phyloP scores from a whole-genome alignment of 768 basidiomycete genomes.

The Postia placenta region DNA sequence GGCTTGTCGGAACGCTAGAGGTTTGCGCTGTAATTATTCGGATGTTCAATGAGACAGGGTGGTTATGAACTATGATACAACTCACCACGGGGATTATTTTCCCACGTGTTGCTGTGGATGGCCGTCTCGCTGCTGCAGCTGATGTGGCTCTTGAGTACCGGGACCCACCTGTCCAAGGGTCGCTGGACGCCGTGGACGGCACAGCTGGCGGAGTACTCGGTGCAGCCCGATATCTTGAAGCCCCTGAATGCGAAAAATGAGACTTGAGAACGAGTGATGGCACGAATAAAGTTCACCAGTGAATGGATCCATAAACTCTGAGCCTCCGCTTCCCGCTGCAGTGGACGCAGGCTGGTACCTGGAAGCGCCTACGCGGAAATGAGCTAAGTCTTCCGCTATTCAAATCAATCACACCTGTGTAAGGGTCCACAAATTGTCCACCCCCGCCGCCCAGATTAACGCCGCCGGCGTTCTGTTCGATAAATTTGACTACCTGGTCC shows the following conservation, averaged over 20 bases:
- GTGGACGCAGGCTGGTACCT: slow-evolving; percentile 25
- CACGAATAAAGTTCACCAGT: too few species aligned
- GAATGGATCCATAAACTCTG: slow-evolving; percentile 24
- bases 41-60: not conserved
- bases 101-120: slow-evolving; percentile 23
- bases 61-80: slow-evolving; percentile 1
- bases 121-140: slow-evolving; percentile 26
- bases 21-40: slow-evolving; percentile 53
- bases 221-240: slow-evolving; percentile 26
- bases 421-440: slow-evolving; percentile 79
- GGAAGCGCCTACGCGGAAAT: slow-evolving; percentile 27
- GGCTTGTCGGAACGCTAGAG: slow-evolving; percentile 81
- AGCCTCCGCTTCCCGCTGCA: slow-evolving; percentile 3
- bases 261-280: slow-evolving; percentile 1
- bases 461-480: slow-evolving; percentile 85
- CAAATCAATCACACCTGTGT: slow-evolving; percentile 72
- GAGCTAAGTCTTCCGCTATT: too few species aligned
- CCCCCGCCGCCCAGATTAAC: slow-evolving; percentile 57
- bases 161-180: slow-evolving; percentile 72
- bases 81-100: slow-evolving; percentile 21
- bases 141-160: slow-evolving; percentile 43
- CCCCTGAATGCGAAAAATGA: slow-evolving; percentile 19
- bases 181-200: slow-evolving; percentile 36
- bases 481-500: slow-evolving; percentile 89
- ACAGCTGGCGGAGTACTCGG: slow-evolving; percentile 14